Base-by-base conservation (phyloP, 495 filamentous ascomycete species). In the Parmelia sp. region DNA sequence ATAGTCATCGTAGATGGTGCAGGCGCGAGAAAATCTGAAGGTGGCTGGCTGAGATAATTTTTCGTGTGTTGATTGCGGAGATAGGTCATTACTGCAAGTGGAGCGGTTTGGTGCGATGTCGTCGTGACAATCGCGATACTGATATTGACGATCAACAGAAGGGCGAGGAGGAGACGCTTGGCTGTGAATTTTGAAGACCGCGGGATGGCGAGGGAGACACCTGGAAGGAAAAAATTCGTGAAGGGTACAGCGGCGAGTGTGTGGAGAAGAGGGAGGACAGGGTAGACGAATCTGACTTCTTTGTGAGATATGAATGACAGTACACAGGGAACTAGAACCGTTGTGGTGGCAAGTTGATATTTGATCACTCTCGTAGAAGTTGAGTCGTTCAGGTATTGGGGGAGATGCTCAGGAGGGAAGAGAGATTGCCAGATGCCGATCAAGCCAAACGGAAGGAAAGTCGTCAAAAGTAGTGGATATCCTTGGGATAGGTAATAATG, bases 281-380 rank as follows among this genome's bases (percentile, higher is more conserved):
- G 95, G 71, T 96, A 96, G 67, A 97, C 89, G 77, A 98, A 98
- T 67, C 94, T 91, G 65, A 96, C 89, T 83, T 98, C 94, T 75
- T 98, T 98, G 77, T 98, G 94, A 33, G 93, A 85, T 62, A 98
- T 88, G 19, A 90, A 65, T 12, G 90, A 95, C 25, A 97, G 83
- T 25, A 78, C 72, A 0, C 76, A 67, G 29, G 87, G 81, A 67
- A 91, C 87, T 35, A 82, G 66, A 39, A 90, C 42, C 39, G 83
- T 78, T 0, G 86, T 80, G 21, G 79, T 79, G 40, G 86, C 83
- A 21, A 96, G 76, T 55, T 89, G 84, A 60, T 79, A 80, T 57
- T 78, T 72, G 15, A 76, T 71, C 47, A 78, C 79, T 56, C 66
- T 72, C n/a, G 78, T 74, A 6, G 75, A 73, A 37, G 78, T 76